Base-by-base conservation (phyloP, 768 basidiomycete species). In the Lyophyllum decastes region DNA sequence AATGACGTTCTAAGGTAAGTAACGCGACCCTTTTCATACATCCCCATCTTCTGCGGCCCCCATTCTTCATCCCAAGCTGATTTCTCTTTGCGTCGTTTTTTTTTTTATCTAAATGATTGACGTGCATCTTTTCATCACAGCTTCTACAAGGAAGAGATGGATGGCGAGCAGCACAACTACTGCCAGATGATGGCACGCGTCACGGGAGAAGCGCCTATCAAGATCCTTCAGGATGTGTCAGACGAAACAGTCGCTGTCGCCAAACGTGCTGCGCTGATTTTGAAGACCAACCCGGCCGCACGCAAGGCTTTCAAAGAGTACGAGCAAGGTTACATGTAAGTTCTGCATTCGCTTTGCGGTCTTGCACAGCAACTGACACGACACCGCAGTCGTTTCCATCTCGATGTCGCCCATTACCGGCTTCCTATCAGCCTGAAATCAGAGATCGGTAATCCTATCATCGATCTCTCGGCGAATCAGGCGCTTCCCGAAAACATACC, bases 101-200 rank as follows among this genome's bases (percentile, higher is more conserved):
- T n/a, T n/a, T n/a, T n/a, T n/a, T n/a, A n/a, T n/a, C n/a, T n/a
- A n/a, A n/a, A 30, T 10, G 10, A 10, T 10, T 30, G 30, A 30
- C n/a, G 10, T 30, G 30, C 10, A 47, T 54, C 0, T 11, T 17
- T 7, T 30, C 16, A 4, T 24, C 22, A 5, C 33, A 57, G 56
- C n/a, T 57, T 52, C 26, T 57, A 57, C 45, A 57, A 57, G 45
- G 56, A 57, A 43, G 56, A 57, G 38, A 57, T 57, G 56, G 56
- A 57, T 34, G 56, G 56, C 25, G 56, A 57, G 9, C 25, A 50
- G n/a, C 56, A 57, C 43, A 57, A 57, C 56, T 57, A 57, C 50
- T 57, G 56, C 24, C 56, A 57, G 16, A 41, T 41, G 2, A 57
- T 57, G 56, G 49, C 33, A 5, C 50, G 49, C 16, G 56, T 57